Percentiles rank a stretch among this genome's conserved stretches.
These are phyloP conservation scores for Ceratocystis eucalypticola DNA, from an alignment of 2,329 filamentous ascomycete genomes.

Conservation along the genomic window DNA sequence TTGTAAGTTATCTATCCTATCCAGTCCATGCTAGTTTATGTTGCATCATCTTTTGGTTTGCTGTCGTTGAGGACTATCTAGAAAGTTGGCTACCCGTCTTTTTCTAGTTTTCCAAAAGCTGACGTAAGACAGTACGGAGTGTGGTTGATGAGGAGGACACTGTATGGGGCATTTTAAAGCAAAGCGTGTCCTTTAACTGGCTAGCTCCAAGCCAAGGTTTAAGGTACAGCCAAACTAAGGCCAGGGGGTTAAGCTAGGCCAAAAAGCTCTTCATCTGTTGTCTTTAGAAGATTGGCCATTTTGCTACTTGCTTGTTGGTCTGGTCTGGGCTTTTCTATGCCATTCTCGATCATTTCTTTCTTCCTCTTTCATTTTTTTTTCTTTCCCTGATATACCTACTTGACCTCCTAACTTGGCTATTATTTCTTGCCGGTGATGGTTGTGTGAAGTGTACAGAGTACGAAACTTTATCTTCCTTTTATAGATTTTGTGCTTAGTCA, in stretches of 20 bases:
- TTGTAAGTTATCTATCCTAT: neutral
- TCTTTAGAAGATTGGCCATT: too few relatives aligned
- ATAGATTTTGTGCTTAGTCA: neutral
- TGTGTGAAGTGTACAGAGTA: too few relatives aligned
- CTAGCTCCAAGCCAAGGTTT: too few relatives aligned
- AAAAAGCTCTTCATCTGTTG: too few relatives aligned
- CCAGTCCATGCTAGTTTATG: neutral
- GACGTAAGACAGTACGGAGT: neutral
- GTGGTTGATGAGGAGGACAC: neutral
- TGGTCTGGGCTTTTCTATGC: neutral
- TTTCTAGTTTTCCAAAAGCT: too few relatives aligned
- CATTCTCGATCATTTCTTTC: neutral
- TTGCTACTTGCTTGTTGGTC: neutral
- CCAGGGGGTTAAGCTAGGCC: too few relatives aligned
- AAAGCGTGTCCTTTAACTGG: constrained; percentile 18
- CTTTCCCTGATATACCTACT: neutral
- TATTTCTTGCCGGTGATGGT: too few relatives aligned
- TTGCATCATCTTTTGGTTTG: too few relatives aligned
- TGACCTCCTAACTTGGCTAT: neutral
- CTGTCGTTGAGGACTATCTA: too few relatives aligned
- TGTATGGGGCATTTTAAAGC: constrained; percentile 13
- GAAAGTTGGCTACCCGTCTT: too few relatives aligned
- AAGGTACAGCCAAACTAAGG: too few relatives aligned
- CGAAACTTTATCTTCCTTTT: neutral
- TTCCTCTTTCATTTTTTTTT: neutral